Base-by-base conservation (phyloP, 1,284 basidiomycete species). In the Ceraceosorus bombacis region DNA sequence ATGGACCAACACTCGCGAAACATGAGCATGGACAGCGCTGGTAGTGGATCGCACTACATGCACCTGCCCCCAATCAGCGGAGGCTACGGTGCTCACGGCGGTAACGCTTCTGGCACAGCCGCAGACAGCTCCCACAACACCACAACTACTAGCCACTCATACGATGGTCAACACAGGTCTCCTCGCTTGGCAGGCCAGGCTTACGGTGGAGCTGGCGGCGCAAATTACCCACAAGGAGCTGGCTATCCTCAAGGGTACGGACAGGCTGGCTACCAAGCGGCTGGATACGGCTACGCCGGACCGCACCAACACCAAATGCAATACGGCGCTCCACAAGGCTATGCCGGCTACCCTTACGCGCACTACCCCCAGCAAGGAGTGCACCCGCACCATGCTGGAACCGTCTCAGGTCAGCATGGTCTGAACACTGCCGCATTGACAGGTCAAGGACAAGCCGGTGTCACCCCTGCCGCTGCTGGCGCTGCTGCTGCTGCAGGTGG, bases 141-240 rank as follows among this genome's bases (percentile, higher is more conserved):
- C 27, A 27, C 27, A 27, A 27, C 27, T 27, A 3, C 27, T 27
- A 27, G 27, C 27, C 62, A 69, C 38, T 58, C 62, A 41, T 61
- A 63, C 12, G 64, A 64, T 17, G 71, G 70, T 52, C 65, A 68
- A 13, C 66, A 69, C 43, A 27, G 53, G 13, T 59, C 65, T 5
- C 71, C 69, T 56, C 61, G 63, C 17, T 63, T 66, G 49, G 61
- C 64, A 27, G 64, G 67, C 41, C 60, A 67, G 12, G 49, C 71
- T 46, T 68, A 71, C 41, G 59, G 59, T 9, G 64, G 67, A 0
- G 27, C 70, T 17, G 52, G 69, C 5, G 64, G 67, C 55, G 65
- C 64, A 49, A 55, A 69, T 58, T 70, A 62, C 41, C 58, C 55
- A 4, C 67, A 66, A 50, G 64, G 62, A 13, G 63, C 68, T 36